phyloP scores from a whole-genome alignment of 805 yeast genomes.

The Cyberlindnera maclurae region DNA sequence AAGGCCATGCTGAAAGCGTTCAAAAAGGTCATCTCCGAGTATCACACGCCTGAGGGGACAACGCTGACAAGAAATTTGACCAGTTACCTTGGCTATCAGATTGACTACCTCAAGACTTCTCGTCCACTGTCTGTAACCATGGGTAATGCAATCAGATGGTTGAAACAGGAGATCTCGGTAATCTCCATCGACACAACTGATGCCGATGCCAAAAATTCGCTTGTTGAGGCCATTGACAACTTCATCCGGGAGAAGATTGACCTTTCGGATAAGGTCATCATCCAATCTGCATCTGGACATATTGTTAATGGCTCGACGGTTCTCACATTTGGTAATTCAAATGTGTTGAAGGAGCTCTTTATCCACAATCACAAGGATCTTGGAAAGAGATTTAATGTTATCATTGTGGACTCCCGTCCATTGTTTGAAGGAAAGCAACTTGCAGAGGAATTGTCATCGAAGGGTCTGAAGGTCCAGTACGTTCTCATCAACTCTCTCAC shows the following conservation, averaged over 20 bases:
- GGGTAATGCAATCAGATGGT: constrained; percentile 98
- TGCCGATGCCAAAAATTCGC: constrained; percentile 52
- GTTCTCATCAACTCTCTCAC: constrained; percentile 73
- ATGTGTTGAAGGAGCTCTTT: constrained; percentile 71
- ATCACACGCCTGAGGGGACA: constrained; percentile 78
- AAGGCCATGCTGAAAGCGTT: constrained; percentile 80
- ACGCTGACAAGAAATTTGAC: constrained; percentile 85
- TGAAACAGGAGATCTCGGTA: constrained; percentile 85
- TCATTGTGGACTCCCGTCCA: constrained; percentile 90
- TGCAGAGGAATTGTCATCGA: constrained; percentile 53
- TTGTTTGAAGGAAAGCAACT: constrained; percentile 85
- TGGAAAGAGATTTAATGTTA: constrained; percentile 67
- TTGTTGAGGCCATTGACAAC: constrained; percentile 64
- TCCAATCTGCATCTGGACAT: constrained; percentile 71
- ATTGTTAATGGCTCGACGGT: constrained; percentile 72
- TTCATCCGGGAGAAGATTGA: constrained; percentile 83
- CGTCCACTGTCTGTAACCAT: constrained; percentile 88
- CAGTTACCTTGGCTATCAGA: constrained; percentile 82
- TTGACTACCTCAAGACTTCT: constrained; percentile 84
- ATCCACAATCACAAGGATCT: constrained; percentile 55
- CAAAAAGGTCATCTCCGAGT: constrained; percentile 70
- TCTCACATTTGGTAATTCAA: constrained; percentile 82
- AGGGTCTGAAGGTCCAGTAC: constrained; percentile 66
- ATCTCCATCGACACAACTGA: constrained; percentile 63
- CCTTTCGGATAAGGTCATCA: constrained; percentile 74